Conservation (phyloP, 257 asterid species). For the Prunella vulgaris region DNA sequence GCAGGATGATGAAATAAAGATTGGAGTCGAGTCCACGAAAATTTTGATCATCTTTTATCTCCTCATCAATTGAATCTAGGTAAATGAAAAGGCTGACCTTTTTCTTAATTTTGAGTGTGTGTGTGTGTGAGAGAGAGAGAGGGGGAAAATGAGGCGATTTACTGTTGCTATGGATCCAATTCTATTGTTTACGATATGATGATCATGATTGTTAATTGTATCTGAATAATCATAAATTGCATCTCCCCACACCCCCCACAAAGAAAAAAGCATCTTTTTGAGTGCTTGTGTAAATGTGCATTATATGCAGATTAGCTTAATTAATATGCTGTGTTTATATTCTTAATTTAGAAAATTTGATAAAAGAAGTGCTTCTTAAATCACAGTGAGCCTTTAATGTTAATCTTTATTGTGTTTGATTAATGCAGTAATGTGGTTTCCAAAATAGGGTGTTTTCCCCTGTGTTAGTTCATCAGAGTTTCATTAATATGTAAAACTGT, state of each 20-base stretch:
- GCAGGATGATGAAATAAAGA: not conserved
- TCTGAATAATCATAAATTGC: conserved; percentile 8
- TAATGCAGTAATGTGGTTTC: not conserved
- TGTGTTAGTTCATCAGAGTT: not conserved
- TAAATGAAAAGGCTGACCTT: conserved; percentile 8
- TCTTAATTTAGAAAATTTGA: not conserved
- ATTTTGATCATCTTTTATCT: conserved; percentile 3
- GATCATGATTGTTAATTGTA: not conserved
- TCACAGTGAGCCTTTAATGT: not conserved
- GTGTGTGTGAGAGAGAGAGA: not conserved
- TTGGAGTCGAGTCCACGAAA: conserved; percentile 6
- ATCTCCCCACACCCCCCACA: too few relatives aligned
- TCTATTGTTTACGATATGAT: not conserved
- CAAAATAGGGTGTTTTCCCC: not conserved
- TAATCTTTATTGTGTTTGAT: not conserved
- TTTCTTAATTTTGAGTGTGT: not conserved
- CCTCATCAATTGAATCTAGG: conserved; percentile 27
- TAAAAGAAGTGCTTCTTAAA: not conserved
- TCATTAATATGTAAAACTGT: not conserved
- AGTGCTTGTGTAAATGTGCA: not conserved
- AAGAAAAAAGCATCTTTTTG: not conserved
- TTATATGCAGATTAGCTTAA: not conserved
- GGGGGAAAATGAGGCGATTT: not conserved
- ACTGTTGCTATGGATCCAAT: conserved; percentile 1
- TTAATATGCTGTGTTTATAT: not conserved